Evolutionary conservation across 768 basidiomycete genomes (phyloP).

Genomic region (Rhodotorula toruloides): DNA sequence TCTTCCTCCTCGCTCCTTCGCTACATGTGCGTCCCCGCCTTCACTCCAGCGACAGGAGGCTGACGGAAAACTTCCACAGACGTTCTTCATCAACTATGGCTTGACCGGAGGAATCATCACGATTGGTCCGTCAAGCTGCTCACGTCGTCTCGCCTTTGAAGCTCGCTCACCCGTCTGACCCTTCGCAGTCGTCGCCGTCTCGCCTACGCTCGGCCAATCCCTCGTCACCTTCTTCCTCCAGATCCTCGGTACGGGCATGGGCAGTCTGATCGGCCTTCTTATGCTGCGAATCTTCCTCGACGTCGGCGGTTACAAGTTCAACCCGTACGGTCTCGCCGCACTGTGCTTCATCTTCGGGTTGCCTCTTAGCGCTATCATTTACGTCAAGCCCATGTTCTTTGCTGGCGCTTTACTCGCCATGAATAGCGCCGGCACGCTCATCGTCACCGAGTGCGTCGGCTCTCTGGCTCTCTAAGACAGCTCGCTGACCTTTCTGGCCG

Average conservation of each 20-base stretch:
- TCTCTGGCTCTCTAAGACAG: background rate
- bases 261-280: constrained; percentile 30
- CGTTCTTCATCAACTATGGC: constrained; percentile 43
- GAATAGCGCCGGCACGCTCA: constrained; percentile 8
- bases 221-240: constrained; percentile 45
- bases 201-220: constrained; percentile 44
- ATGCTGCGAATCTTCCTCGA: constrained; percentile 43
- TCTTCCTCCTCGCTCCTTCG: constrained; percentile 42
- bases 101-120: constrained; percentile 45
- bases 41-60: background rate
- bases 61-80: background rate
- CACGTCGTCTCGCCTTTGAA: too few species aligned
- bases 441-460: background rate
- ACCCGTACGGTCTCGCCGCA: constrained; percentile 15
- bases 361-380: constrained; percentile 29
- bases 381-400: constrained; percentile 30
- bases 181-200: constrained; percentile 39
- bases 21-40: background rate
- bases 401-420: constrained; percentile 38
- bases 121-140: constrained; percentile 9
- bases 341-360: background rate
- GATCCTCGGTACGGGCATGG: constrained; percentile 33
- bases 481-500: constrained; percentile 25
- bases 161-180: background rate
- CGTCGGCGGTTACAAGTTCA: constrained; percentile 45